Percentiles rank a stretch among this genome's conserved stretches.
These are phyloP conservation scores for Pythium phragmitis DNA, from an alignment of 352 stramenopile species.

Conservation along the genomic window DNA sequence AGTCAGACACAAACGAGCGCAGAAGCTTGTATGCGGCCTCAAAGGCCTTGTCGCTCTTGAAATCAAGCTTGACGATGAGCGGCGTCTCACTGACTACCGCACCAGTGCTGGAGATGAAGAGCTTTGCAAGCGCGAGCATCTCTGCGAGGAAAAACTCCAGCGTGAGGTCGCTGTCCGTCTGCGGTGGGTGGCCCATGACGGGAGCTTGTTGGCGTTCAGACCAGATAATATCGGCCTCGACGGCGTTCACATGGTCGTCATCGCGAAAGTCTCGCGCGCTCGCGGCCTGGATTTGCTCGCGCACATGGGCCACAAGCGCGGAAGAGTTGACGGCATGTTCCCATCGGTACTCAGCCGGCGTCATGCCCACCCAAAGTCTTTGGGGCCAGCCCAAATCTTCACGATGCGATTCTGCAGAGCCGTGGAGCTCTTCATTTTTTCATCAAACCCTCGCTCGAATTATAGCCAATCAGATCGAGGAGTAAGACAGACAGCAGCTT, in stretches of 20 bases:
- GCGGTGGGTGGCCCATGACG: conserved; percentile 69
- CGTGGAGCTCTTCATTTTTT: neutral
- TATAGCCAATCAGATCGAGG: conserved; percentile 1
- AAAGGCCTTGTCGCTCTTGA: conserved; percentile 64
- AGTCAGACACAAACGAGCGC: conserved; percentile 37
- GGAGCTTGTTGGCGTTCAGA: conserved; percentile 41
- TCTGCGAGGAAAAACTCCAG: conserved; percentile 43
- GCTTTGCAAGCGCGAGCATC: conserved; percentile 38
- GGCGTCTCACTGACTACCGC: conserved; percentile 25
- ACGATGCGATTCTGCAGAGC: neutral
- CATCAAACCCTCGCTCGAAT: neutral
- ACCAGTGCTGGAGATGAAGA: conserved; percentile 3
- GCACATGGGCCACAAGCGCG: conserved; percentile 32
- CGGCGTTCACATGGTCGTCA: conserved; percentile 45
- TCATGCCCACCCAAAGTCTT: conserved; percentile 26
- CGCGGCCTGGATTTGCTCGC: conserved; percentile 31
- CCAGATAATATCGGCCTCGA: conserved; percentile 77
- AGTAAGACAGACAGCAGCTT: neutral
- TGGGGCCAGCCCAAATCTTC: neutral
- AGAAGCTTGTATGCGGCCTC: conserved; percentile 32
- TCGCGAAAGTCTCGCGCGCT: conserved; percentile 20
- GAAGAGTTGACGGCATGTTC: conserved; percentile 65
- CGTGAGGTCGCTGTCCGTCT: conserved; percentile 51
- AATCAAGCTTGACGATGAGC: conserved; percentile 73
- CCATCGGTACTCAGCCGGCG: conserved; percentile 58